phyloP scores from a whole-genome alignment of 345 rosid genomes.

The Eucalyptus regnans region DNA sequence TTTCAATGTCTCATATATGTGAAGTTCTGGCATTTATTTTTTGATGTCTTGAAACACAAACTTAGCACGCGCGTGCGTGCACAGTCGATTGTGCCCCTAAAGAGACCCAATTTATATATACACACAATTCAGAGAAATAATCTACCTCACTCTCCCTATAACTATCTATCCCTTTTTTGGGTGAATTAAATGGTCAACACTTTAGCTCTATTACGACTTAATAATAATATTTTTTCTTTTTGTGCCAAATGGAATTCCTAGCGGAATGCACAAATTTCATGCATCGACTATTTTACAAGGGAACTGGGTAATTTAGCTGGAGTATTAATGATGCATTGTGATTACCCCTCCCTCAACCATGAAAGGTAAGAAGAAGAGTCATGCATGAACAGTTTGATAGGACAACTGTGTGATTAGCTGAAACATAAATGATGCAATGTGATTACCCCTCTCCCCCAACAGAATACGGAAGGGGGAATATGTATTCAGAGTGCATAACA shows the following conservation, averaged over 20 bases:
- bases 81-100: neutral
- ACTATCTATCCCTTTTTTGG: neutral
- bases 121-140: neutral
- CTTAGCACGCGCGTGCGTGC: rapidly evolving
- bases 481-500: neutral
- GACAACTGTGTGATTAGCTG: neutral
- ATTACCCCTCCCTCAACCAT: neutral
- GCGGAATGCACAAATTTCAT: too few relatives aligned
- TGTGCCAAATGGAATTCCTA: too few relatives aligned
- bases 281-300: too few relatives aligned
- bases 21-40: neutral
- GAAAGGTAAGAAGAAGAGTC: neutral
- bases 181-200: neutral
- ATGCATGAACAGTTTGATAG: neutral
- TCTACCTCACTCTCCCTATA: neutral
- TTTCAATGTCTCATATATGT: neutral
- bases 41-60: neutral
- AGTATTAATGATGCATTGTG: neutral
- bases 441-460: neutral
- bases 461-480: neutral
- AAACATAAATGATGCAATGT: neutral
- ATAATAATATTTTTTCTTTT: neutral
- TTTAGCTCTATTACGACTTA: neutral
- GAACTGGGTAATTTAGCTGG: neutral
- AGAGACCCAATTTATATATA: neutral